Base-by-base conservation (phyloP, 2,329 filamentous ascomycete species). In the Meredithiella fracta region DNA sequence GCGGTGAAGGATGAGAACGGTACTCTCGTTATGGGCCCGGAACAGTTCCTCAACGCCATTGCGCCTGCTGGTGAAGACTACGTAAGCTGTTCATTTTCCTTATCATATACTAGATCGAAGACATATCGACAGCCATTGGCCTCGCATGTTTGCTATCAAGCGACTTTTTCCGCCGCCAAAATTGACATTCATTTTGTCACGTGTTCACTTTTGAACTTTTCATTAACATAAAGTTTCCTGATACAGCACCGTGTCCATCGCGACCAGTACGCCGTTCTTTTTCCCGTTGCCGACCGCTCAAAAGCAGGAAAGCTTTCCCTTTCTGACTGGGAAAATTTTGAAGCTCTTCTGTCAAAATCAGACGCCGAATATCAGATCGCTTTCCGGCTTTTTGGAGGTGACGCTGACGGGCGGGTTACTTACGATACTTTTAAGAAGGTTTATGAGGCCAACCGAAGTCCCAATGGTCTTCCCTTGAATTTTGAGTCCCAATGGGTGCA, bases 341-440 rank as follows among this genome's bases (percentile, higher is more conserved):
- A 96, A 72, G 94, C 94, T 73, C 79, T 98, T 60, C 82, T 98
- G 58, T 77, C 78, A 62, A 97, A 96, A 72, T 86, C 92, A 60
- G 92, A 97, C 66, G 92, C 92, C 68, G 92, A 98, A 72, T 98
- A 98, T 72, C 90, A 97, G 70, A 95, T 98, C 64, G 91, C 92
- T 15, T 98, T 97, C 73, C 86, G 92, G 64, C 78, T 98, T 56
- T 98, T 98, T 70, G 91, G 97, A 66, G 77, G 87, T 63, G 82
- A 91, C 53, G 80, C 86, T 60, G 85, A 81, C 20, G 92, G 92
- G 59, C 78, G 78, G 51, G 88, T 98, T 65, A 91, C 90, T 67
- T 95, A 91, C 66, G 85, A 94, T 40, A 81, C 89, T 64, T 90
- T 98, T 71, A 82, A 87, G 65, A 77, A 80, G 58, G 73, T 91